Conservation (phyloP, 1,139 yeast species). For the Diutina rugosa region DNA sequence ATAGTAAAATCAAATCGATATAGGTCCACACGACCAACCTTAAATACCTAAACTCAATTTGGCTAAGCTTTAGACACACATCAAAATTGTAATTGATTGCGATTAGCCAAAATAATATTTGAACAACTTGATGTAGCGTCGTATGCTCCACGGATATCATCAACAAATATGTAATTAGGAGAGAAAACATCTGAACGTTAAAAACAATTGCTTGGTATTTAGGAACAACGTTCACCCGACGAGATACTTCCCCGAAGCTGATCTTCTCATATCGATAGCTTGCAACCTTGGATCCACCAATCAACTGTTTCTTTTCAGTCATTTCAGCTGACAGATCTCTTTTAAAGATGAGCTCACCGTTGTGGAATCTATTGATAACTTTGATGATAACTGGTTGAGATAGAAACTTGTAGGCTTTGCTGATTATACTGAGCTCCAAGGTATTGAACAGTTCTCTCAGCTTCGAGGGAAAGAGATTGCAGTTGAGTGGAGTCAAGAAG, state of each 20-base stretch:
- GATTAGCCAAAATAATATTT: slow-evolving; percentile 20
- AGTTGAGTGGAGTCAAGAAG: slow-evolving; percentile 30
- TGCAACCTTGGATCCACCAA: not conserved
- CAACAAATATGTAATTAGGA: not conserved
- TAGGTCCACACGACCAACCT: slow-evolving; percentile 30
- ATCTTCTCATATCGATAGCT: not conserved
- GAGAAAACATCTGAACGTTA: slow-evolving; percentile 9
- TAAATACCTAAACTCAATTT: slow-evolving; percentile 28
- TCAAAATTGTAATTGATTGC: slow-evolving; percentile 26
- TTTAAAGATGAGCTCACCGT: slow-evolving; percentile 30
- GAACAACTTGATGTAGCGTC: slow-evolving; percentile 6
- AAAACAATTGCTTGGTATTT: slow-evolving; percentile 31
- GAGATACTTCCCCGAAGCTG: not conserved
- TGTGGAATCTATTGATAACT: slow-evolving; percentile 39
- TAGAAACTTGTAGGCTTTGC: slow-evolving; percentile 41
- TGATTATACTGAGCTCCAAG: slow-evolving; percentile 39
- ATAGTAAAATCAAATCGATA: slow-evolving; percentile 21
- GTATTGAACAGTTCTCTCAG: slow-evolving; percentile 23
- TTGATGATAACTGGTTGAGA: slow-evolving; percentile 44
- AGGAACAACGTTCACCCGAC: slow-evolving; percentile 16
- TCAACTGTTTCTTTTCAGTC: not conserved
- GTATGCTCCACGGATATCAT: not conserved
- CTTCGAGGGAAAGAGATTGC: slow-evolving; percentile 6
- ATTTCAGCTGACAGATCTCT: slow-evolving; percentile 8
- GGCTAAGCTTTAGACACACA: slow-evolving; percentile 22